Evolutionary conservation across 1,284 basidiomycete genomes (phyloP).

Genomic region (Puccinia hordei): DNA sequence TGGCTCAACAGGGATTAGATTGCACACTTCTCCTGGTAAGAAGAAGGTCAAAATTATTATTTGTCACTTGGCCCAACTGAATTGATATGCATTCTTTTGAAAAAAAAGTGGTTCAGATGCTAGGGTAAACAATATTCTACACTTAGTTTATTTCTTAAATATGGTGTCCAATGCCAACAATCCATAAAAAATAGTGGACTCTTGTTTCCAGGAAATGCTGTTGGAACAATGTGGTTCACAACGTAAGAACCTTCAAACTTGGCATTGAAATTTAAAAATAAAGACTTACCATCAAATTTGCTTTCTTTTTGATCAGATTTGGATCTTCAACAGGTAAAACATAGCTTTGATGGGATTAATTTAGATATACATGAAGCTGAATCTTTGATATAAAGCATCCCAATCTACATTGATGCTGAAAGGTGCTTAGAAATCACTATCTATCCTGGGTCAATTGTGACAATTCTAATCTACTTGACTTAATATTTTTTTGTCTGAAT

Average conservation of each 20-base stretch:
- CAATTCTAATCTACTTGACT: neutral
- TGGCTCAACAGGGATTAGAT: conserved; percentile 28
- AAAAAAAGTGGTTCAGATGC: conserved; percentile 43
- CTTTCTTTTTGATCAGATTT: conserved; percentile 18
- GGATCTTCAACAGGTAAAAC: conserved; percentile 46
- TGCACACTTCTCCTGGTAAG: conserved; percentile 45
- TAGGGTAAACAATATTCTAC: conserved; percentile 19
- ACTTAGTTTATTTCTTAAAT: neutral
- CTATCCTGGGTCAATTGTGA: neutral
- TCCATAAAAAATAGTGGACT: conserved; percentile 14
- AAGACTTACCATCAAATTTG: neutral
- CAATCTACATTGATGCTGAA: conserved; percentile 49
- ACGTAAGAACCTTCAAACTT: neutral
- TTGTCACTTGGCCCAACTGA: neutral
- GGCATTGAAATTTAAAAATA: neutral
- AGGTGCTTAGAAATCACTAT: neutral
- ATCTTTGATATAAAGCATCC: neutral
- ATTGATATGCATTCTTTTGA: neutral
- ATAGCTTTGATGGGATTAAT: neutral
- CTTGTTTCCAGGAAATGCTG: conserved; percentile 50
- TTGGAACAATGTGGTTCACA: conserved; percentile 44
- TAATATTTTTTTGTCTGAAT: neutral
- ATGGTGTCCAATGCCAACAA: neutral
- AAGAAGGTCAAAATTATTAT: neutral
- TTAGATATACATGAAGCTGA: neutral